Evolutionary conservation across 306 rosid genomes (phyloP).

Genomic region (Cercis canadensis): DNA sequence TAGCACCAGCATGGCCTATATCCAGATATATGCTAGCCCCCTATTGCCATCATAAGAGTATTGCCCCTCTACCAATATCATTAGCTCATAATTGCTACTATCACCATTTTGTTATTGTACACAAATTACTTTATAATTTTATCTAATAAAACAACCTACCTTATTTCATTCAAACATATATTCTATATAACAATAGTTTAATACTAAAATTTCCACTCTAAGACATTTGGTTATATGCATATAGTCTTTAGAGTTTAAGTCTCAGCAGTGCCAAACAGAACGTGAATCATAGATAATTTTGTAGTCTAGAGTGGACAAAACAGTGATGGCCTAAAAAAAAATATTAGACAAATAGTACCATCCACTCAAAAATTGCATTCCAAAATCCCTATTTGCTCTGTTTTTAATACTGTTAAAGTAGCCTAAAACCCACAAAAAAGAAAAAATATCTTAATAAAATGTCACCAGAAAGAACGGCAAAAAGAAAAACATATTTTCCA

Average conservation of each 20-base stretch:
- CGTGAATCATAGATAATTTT: neutral
- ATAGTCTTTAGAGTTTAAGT: neutral
- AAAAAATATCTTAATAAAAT: no score
- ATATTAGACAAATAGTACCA: no score
- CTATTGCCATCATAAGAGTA: neutral
- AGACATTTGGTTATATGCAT: neutral
- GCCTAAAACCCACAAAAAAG: no score
- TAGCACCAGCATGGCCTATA: no score
- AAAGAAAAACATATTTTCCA: neutral
- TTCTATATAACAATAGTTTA: neutral
- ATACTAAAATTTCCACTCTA: conserved; percentile 28
- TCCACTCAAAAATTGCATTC: no score
- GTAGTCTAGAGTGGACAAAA: neutral
- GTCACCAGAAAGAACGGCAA: no score
- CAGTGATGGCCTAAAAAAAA: neutral
- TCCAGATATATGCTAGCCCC: neutral
- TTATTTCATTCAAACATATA: neutral
- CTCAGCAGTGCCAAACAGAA: no score
- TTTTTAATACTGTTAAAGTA: neutral
- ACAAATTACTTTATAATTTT: neutral
- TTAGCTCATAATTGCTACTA: neutral
- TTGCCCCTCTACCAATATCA: neutral
- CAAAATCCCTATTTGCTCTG: no score
- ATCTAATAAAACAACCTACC: neutral
- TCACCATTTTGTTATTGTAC: neutral